Evolutionary conservation across 306 rosid species (phyloP).

Genomic region (Quercus variabilis): DNA sequence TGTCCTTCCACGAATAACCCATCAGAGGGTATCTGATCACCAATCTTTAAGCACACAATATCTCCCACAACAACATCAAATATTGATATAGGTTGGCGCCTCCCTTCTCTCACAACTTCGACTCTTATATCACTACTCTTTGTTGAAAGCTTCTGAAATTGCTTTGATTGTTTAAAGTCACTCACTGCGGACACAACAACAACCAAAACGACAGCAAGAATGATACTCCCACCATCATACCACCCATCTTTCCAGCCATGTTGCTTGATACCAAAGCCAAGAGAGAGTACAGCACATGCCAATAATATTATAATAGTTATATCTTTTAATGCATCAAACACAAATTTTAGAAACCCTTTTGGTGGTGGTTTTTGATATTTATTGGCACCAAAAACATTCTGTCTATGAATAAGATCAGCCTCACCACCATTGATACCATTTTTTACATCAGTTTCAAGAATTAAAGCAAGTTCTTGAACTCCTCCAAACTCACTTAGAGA

Average conservation of each 20-base stretch:
- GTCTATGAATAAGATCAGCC: constrained; percentile 2
- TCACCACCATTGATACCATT: not conserved
- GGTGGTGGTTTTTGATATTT: not conserved
- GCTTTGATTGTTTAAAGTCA: constrained; percentile 24
- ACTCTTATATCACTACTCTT: constrained; percentile 11
- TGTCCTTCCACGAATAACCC: constrained; percentile 20
- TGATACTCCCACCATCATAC: constrained; percentile 30
- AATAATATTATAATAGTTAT: not conserved
- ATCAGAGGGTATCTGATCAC: constrained; percentile 23
- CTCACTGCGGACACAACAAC: constrained; percentile 14
- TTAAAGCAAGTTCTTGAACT: not conserved
- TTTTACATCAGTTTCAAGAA: not conserved
- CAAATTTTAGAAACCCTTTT: constrained; percentile 5
- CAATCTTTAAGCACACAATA: constrained; percentile 20
- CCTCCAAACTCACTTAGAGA: constrained; percentile 15
- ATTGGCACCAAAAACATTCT: not conserved
- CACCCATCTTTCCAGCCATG: no score
- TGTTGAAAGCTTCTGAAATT: constrained; percentile 23
- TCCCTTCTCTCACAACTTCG: constrained; percentile 19
- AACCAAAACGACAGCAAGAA: constrained; percentile 12
- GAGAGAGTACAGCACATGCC: no score
- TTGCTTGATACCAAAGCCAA: no score
- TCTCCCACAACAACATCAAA: constrained; percentile 22
- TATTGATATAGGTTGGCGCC: constrained; percentile 8
- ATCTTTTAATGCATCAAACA: constrained; percentile 19